Conservation (phyloP, 352 stramenopile species). For the Hyaloperonospora brassicae region DNA sequence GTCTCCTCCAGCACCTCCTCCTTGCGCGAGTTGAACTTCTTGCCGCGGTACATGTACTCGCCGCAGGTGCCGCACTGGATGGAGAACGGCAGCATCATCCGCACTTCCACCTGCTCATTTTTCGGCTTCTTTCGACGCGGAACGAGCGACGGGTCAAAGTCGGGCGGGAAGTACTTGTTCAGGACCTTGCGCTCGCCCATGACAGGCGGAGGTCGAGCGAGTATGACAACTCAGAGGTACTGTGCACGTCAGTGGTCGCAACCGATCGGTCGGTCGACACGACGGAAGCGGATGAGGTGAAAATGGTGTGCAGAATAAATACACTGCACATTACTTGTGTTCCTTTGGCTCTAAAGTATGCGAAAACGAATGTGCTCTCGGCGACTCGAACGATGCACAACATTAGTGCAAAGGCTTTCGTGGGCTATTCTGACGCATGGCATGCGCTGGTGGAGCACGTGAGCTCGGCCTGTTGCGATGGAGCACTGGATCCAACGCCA, state of each 20-base stretch:
- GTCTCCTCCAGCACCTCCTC: slow-evolving; percentile 93
- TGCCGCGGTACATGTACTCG: slow-evolving; percentile 98
- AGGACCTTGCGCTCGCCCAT: slow-evolving; percentile 99
- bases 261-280: too few relatives aligned
- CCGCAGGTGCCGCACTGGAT: slow-evolving; percentile 95
- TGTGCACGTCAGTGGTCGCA: too few relatives aligned
- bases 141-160: slow-evolving; percentile 97
- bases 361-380: too few relatives aligned
- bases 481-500: too few relatives aligned
- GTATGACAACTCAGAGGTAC: too few relatives aligned
- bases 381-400: background rate
- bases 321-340: too few relatives aligned
- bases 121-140: slow-evolving; percentile 89
- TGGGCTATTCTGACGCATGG: background rate
- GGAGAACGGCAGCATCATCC: slow-evolving; percentile 99
- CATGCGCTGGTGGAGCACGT: background rate
- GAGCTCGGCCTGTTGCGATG: too few relatives aligned
- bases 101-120: slow-evolving; percentile 94
- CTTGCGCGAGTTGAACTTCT: slow-evolving; percentile 99
- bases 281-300: too few relatives aligned
- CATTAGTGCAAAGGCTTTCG: background rate
- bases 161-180: slow-evolving; percentile 99
- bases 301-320: too few relatives aligned
- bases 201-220: too few relatives aligned
- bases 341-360: too few relatives aligned